Base-by-base conservation (phyloP, 805 yeast species). In the Starmerella gropengiesseri region DNA sequence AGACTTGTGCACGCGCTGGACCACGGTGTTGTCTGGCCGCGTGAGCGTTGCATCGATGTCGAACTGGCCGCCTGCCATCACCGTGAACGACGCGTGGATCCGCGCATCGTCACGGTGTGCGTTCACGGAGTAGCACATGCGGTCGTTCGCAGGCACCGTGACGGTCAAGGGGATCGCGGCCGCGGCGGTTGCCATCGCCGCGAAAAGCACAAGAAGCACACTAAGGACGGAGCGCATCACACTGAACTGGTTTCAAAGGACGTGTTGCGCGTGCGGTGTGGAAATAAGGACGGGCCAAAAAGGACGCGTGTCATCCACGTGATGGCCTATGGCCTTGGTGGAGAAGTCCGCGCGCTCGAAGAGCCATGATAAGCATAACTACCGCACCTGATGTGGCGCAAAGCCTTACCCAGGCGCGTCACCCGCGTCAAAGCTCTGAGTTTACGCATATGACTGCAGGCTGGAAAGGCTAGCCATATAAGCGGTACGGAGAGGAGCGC, bases 61-160 rank as follows among this genome's bases (percentile, higher is more conserved):
- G 56, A 79, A 81, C 29, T 80, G 65, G 16, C 91, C 85, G 43
- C 87, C 91, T 26, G 78, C 65, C 63, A 80, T 81, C 51, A 85
- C 94, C 13, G 93, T 84, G 68, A 82, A 84, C 59, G 81, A 79
- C 60, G 76, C 84, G 30, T 80, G 79, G 44, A 85, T 69, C 47
- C 70, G 74, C 37, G 80, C 65, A 52, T 71, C 68, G 5, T 74
- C 73, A 47, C 70, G 65, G 40, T 71, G 71, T 43, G 85, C 80
- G 59, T 77, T 73, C 25, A 78, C 71, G 61, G 78, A 82, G 63
- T 69, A 82, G 59, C 95, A 84, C 38, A 76, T 64, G 45, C 68
- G 67, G 44, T 79, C 91, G 53, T 77, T 79, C 12, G 94, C 84
- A n/a, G 78, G 78, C 47, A 84, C 68, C 19, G 70, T 69, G 55